A percentile compares a stretch with the other conserved stretches of the same genome.
Conservation (phyloP, 768 basidiomycete genomes). For the Phylloporus scabripes region DNA sequence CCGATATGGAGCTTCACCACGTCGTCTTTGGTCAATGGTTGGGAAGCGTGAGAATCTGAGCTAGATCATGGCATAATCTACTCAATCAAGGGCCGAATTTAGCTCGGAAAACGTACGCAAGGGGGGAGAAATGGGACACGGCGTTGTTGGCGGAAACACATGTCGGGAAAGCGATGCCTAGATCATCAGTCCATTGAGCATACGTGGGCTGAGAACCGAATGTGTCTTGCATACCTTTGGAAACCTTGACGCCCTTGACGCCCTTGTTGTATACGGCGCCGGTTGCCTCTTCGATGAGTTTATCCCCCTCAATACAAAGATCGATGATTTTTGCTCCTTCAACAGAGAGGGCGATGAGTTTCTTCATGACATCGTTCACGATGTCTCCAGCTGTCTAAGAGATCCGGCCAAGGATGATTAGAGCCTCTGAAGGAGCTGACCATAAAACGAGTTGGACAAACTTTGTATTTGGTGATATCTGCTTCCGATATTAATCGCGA, state of each 20-base stretch:
- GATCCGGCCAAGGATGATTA: constrained; percentile 8
- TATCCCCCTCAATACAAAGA: constrained; percentile 91
- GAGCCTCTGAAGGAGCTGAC: constrained; percentile 8
- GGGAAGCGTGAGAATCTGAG: constrained; percentile 66
- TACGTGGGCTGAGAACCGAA: not conserved
- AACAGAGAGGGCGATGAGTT: constrained; percentile 66
- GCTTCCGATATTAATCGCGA: constrained; percentile 54
- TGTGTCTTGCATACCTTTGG: constrained; percentile 61
- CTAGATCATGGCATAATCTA: constrained; percentile 35
- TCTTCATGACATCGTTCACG: constrained; percentile 77
- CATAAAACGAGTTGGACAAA: constrained; percentile 26
- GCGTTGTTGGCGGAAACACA: constrained; percentile 91
- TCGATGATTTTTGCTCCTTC: constrained; percentile 88
- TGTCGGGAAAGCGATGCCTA: constrained; percentile 94
- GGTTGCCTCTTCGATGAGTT: constrained; percentile 82
- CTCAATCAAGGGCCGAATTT: constrained; percentile 14
- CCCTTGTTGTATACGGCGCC: constrained; percentile 84
- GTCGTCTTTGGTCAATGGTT: constrained; percentile 75
- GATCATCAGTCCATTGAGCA: constrained; percentile 5
- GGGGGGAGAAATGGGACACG: constrained; percentile 95
- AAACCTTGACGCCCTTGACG: constrained; percentile 81
- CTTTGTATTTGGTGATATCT: constrained; percentile 88
- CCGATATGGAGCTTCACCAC: constrained; percentile 96
- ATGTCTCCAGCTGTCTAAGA: constrained; percentile 85
- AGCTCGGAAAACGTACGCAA: constrained; percentile 59